A percentile compares a stretch with the other conserved stretches of the same genome.
Conservation (phyloP, 73 alveolate genomes). For the Blepharisma japonicum region DNA sequence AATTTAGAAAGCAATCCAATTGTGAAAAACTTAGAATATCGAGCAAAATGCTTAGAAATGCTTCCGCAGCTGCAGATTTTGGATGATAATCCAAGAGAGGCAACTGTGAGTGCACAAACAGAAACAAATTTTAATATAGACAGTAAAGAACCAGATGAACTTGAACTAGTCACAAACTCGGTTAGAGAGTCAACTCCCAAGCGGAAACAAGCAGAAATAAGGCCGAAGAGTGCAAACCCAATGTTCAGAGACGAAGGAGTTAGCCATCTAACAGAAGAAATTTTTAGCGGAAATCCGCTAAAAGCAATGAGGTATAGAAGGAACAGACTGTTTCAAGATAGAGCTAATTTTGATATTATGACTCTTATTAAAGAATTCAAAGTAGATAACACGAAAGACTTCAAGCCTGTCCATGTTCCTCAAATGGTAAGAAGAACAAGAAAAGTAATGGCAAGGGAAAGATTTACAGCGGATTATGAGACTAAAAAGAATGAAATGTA, state of each 20-base stretch:
- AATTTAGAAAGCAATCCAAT: constrained; percentile 30
- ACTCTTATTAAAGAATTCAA: constrained; percentile 10
- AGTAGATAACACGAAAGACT: neutral
- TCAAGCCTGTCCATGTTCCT: no score
- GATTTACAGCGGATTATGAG: no score
- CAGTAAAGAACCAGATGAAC: neutral
- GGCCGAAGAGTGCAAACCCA: constrained; percentile 8
- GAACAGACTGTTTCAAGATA: constrained; percentile 27
- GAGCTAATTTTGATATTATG: constrained; percentile 24
- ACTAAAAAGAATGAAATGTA: no score
- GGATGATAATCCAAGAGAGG: constrained; percentile 14
- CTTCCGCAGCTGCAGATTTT: neutral
- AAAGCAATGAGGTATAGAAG: constrained; percentile 32
- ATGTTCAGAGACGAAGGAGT: constrained; percentile 8
- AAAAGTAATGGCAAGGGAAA: no score
- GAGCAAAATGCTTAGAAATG: neutral
- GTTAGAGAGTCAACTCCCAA: constrained; percentile 8
- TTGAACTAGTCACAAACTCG: neutral
- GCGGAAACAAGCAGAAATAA: constrained; percentile 7
- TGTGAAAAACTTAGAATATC: neutral
- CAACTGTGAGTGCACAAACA: neutral
- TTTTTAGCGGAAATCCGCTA: constrained; percentile 30
- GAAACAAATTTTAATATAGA: no score
- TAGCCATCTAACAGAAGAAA: constrained; percentile 22
- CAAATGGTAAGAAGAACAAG: no score